Evolutionary conservation across 139 green algal species (phyloP), one percentile per base, ranked within the genome.

Genomic region (Chlorella sp.): DNA sequence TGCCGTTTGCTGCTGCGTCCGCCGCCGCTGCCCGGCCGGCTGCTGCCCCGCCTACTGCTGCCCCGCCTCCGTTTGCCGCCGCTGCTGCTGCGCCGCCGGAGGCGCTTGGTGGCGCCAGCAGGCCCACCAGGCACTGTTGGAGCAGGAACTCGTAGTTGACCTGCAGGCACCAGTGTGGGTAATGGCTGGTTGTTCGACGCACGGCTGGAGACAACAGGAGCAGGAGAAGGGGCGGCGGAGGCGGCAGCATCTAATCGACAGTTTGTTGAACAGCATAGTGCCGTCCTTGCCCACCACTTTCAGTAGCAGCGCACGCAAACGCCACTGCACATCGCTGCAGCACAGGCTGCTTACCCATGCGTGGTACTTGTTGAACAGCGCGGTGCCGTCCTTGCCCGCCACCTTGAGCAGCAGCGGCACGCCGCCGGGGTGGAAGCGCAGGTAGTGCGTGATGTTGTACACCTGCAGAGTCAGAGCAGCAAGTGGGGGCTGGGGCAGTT

Each of bases 111-210:
- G 76, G 76, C n/a, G 54, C 81, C 54, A 85, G 41, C 69, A 89
- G n/a, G 0, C 96, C 96, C 30, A 98, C 75, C 44, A 94, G 68
- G 89, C 94, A 98, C 83, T 92, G 92, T 30, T 92, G 87, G 76
- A 99, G 83, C 80, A 99, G 82, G 34, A 94, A 94, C 38, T 96
- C 91, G 8, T 87, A 83, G 87, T 99, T 98, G 2, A 99, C 96
- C 93, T 60, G 51, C 51, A 60, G 24, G 46, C 8, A 8, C 8
- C 8, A 8, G 46, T 54, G 11, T 19, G 46, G 46, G 11, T 54
- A 54, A 11, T 11, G 11, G 11, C n/a, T 8, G 11, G 8, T 11
- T 54, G 8, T 8, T 8, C 46, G 11, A 54, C 46, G 46, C 11
- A 11, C 46, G 11, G 8, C 8, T 11, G 8, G 93, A 36, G 34